These are phyloP conservation scores for Danielia reshetovae DNA, from an alignment of 805 yeast species.

Conservation along the genomic window DNA sequence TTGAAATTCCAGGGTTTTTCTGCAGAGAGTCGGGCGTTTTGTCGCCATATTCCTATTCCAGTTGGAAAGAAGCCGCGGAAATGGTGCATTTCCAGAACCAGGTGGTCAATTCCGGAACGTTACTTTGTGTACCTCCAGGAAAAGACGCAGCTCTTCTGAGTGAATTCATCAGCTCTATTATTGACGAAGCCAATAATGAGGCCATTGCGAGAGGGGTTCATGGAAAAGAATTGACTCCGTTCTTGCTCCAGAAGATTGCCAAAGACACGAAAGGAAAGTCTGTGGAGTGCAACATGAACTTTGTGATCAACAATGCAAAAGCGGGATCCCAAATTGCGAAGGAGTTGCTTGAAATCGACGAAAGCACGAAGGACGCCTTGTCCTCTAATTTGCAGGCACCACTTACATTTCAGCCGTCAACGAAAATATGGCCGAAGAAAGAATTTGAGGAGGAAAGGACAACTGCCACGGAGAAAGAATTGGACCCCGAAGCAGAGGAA, in stretches of 20 bases:
- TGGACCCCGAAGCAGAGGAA: neutral
- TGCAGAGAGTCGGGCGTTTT: constrained; percentile 67
- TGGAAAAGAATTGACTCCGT: constrained; percentile 83
- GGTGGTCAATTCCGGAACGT: constrained; percentile 58
- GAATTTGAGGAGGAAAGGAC: neutral
- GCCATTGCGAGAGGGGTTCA: constrained; percentile 50
- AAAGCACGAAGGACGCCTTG: too few species aligned
- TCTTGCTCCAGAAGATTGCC: constrained; percentile 61
- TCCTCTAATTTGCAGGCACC: too few species aligned
- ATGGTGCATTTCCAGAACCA: constrained; percentile 46
- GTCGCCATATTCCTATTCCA: constrained; percentile 64
- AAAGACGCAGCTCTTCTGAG: constrained; percentile 53
- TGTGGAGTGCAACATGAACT: constrained; percentile 64
- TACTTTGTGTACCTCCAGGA: constrained; percentile 85
- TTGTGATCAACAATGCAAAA: constrained; percentile 73
- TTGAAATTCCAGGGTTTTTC: constrained; percentile 75
- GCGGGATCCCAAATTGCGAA: constrained; percentile 66
- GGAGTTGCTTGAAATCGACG: constrained; percentile 38
- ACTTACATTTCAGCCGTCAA: constrained; percentile 4
- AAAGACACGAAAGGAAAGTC: constrained; percentile 66
- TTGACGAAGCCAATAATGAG: constrained; percentile 52
- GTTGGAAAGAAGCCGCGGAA: constrained; percentile 56
- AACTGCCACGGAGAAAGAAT: neutral
- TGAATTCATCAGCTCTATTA: constrained; percentile 49
- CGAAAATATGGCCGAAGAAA: neutral